These are phyloP conservation scores for Emiliania huxleyi DNA, from an alignment of 78 protist species.

Conservation along the genomic window DNA sequence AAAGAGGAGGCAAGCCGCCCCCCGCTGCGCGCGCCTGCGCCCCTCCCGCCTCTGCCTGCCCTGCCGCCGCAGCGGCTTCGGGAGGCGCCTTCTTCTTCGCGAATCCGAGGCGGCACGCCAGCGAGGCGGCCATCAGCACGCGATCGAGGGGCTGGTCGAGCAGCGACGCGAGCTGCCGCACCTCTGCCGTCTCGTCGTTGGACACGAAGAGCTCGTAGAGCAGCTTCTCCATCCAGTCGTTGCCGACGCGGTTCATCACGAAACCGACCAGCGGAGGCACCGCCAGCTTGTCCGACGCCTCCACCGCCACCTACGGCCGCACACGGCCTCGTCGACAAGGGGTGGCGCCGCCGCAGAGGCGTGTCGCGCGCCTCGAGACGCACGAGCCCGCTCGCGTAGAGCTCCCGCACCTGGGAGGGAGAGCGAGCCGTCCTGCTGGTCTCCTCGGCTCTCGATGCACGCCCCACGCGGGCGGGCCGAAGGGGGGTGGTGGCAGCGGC, in stretches of 20 bases:
- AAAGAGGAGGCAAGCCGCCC: too few relatives aligned
- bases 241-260: slow-evolving; percentile 88
- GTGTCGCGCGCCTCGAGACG: too few relatives aligned
- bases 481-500: too few relatives aligned
- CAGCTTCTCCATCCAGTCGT: slow-evolving; percentile 80
- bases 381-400: slow-evolving; percentile 5
- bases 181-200: slow-evolving; percentile 70
- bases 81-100: slow-evolving; percentile 40
- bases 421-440: too few relatives aligned
- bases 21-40: neutral
- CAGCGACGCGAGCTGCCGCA: slow-evolving; percentile 70
- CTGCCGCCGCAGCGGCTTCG: neutral
- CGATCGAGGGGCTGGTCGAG: slow-evolving; percentile 24
- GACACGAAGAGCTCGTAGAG: slow-evolving; percentile 89
- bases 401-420: too few relatives aligned
- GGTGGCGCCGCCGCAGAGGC: too few relatives aligned
- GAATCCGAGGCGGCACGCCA: slow-evolving; percentile 85
- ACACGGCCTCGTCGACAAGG: too few relatives aligned
- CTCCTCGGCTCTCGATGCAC: too few relatives aligned
- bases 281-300: slow-evolving; percentile 36
- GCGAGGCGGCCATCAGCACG: slow-evolving; percentile 70
- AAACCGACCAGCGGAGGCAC: slow-evolving; percentile 89
- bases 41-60: neutral
- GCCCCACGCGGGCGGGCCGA: too few relatives aligned
- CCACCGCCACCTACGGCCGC: slow-evolving; percentile 61